Base-by-base conservation (phyloP, 1,284 basidiomycete genomes). In the Pascua guehoae region DNA sequence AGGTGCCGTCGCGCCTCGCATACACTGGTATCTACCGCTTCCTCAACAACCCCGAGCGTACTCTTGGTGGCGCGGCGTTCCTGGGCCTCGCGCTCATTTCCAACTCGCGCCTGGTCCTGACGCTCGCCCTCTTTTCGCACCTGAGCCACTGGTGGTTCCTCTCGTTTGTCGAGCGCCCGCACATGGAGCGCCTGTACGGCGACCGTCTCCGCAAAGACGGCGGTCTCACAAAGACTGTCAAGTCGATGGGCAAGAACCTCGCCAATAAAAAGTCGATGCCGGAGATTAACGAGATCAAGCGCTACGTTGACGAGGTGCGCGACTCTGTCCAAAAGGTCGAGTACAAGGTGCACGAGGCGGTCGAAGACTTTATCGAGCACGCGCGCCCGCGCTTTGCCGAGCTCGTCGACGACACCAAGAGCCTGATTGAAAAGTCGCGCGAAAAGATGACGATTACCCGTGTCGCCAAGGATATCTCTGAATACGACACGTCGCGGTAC, bases 21-120 rank as follows among this genome's bases (percentile, higher is more conserved):
- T 98, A 98, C 74, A 95, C 91, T 50, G 95, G 95, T 38, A 98
- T 98, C 67, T 97, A 94, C 78, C 85, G 91, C 84, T 95, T 91
- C 80, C 80, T 96, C 57, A 96, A 98, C 78, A 96, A 98, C 71
- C 95, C 95, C 0, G 95, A 98, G 75, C 72, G 82, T 38, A 85
- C 89, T 41, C 91, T 96, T 86, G 92, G 92, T 32, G 92, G 92
- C 2, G 91, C 93, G 0, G 89, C 92, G 0, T 95, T 96, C 82
- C 91, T 98, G 66, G 95, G 95, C 12, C 80, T 98, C 15, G 88
- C 89, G 3, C 81, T 98, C 53, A 89, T 98, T 69, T 91, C 88
- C 59, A 91, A 89, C 11, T 91, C 87, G 71, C 91, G 89, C 69
- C 82, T 92, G 15, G 91, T 95, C 1, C 84, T 93, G 46, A 74